Percentiles rank a stretch among this genome's conserved stretches.
phyloP scores from a whole-genome alignment of 208 protist species.

The Trypanosoma congolense region DNA sequence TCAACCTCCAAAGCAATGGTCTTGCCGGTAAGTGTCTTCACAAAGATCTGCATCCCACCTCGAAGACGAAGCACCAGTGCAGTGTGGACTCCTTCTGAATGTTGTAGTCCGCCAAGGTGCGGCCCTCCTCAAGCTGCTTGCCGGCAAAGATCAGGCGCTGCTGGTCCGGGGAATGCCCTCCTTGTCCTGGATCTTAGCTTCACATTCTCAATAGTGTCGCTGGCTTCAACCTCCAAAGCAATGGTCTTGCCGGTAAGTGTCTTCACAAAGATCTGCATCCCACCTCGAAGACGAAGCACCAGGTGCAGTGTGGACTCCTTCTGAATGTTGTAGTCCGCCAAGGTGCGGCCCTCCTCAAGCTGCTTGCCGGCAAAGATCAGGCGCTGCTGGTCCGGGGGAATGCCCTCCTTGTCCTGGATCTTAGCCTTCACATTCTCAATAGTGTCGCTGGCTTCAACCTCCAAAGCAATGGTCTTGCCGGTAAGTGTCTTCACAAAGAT shows the following conservation, averaged over 20 bases:
- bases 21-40: conserved; percentile 92
- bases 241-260: conserved; percentile 98
- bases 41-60: conserved; percentile 9
- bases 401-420: conserved; percentile 99
- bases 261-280: conserved; percentile 95
- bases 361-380: conserved; percentile 96
- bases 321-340: conserved; percentile 99
- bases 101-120: background rate
- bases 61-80: background rate
- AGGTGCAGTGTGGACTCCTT: conserved; percentile 99
- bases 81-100: conserved; percentile 1
- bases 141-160: background rate
- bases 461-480: conserved; percentile 91
- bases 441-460: conserved; percentile 92
- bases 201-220: background rate
- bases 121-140: background rate
- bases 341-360: conserved; percentile 97
- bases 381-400: conserved; percentile 92
- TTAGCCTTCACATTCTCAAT: conserved; percentile 95
- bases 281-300: conserved; percentile 91
- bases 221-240: conserved; percentile 62
- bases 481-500: conserved; percentile 94
- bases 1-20: conserved; percentile 92
- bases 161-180: background rate
- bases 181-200: background rate